These are phyloP conservation scores for Epichloe gansuensis DNA, from an alignment of 2,329 filamentous ascomycete genomes.

Conservation along the genomic window DNA sequence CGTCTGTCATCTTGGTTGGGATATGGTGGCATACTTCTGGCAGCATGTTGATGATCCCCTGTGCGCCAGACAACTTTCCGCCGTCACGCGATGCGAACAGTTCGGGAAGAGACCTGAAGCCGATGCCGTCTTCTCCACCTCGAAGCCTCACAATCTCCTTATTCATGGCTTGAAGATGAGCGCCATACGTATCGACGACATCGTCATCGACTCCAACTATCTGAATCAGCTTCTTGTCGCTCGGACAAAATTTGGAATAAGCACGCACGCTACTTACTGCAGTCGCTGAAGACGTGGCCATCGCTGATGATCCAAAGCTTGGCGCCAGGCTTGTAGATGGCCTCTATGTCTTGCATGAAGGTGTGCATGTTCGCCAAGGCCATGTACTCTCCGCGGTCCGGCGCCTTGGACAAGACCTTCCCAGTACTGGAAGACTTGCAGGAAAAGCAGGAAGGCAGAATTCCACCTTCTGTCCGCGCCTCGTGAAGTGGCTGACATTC, in stretches of 20 bases:
- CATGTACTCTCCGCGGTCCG: conserved; percentile 23
- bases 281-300: conserved; percentile 30
- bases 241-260: neutral
- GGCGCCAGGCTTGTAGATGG: conserved; percentile 21
- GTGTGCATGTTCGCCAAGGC: conserved; percentile 19
- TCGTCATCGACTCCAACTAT: conserved; percentile 30
- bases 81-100: conserved; percentile 16
- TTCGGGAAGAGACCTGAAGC: conserved; percentile 17
- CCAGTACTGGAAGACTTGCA: conserved; percentile 26
- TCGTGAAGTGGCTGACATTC: conserved; percentile 13
- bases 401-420: conserved; percentile 20
- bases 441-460: conserved; percentile 25
- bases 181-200: conserved; percentile 27
- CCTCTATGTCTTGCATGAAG: conserved; percentile 18
- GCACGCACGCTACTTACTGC: conserved; percentile 17
- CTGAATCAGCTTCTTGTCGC: neutral
- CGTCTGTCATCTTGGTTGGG: conserved; percentile 12
- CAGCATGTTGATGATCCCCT: conserved; percentile 21
- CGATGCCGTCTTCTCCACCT: conserved; percentile 14
- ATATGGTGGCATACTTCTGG: conserved; percentile 25
- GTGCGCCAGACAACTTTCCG: neutral
- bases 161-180: conserved; percentile 25
- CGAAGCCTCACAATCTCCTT: conserved; percentile 13
- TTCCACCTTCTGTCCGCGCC: conserved; percentile 12
- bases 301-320: conserved; percentile 26